Evolutionary conservation across 192 early-diverging fungal genomes (phyloP).

Genomic region (Oehlia diaphana): DNA sequence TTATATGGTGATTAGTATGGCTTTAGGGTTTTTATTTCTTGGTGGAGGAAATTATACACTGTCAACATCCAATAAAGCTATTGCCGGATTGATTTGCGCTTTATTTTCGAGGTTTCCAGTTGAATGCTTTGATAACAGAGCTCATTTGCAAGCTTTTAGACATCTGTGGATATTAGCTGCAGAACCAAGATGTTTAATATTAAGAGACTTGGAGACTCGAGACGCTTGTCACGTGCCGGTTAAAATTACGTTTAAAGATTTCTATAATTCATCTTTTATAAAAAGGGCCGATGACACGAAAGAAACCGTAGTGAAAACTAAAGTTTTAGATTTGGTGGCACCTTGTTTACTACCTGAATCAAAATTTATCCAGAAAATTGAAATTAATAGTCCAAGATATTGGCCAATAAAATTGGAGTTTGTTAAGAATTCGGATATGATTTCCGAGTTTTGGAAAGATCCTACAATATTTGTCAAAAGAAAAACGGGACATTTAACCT

Average conservation of each 20-base stretch:
- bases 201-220: conserved; percentile 61
- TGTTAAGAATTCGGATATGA: conserved; percentile 33
- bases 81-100: conserved; percentile 67
- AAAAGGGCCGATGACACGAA: conserved; percentile 4
- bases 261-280: conserved; percentile 15
- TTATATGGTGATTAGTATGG: conserved; percentile 73
- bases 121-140: conserved; percentile 55
- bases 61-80: conserved; percentile 58
- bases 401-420: conserved; percentile 50
- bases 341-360: conserved; percentile 63
- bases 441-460: conserved; percentile 35
- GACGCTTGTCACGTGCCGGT: conserved; percentile 59
- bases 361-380: conserved; percentile 49
- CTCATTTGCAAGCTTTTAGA: conserved; percentile 73
- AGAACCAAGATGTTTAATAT: conserved; percentile 66
- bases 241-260: conserved; percentile 40
- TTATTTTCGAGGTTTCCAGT: conserved; percentile 69
- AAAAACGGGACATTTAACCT: conserved; percentile 49
- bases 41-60: conserved; percentile 71
- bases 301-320: conserved; percentile 5
- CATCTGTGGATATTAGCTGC: conserved; percentile 82
- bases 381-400: conserved; percentile 58
- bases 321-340: conserved; percentile 42
- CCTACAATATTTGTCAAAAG: conserved; percentile 46
- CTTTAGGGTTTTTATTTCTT: conserved; percentile 76